phyloP scores from a whole-genome alignment of 176 grass and related monocot species.

The Zizania latifolia region DNA sequence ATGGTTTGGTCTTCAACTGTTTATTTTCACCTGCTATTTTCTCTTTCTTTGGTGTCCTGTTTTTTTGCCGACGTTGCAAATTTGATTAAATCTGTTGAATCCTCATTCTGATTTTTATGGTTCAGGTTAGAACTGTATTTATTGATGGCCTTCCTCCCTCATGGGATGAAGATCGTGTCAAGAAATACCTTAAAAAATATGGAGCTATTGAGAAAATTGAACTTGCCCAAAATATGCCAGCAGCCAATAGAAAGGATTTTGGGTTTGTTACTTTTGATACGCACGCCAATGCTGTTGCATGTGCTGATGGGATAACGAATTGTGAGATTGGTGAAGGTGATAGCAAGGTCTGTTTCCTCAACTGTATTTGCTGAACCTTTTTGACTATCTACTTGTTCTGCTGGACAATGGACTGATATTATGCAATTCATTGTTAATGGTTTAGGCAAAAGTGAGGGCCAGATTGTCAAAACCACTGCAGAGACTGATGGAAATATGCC shows the following conservation, averaged over 20 bases:
- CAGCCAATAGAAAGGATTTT: constrained; percentile 95
- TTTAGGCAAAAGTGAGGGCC: constrained; percentile 80
- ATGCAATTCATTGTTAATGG: background rate
- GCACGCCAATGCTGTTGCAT: constrained; percentile 79
- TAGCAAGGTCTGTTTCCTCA: constrained; percentile 51
- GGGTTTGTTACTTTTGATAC: constrained; percentile 97
- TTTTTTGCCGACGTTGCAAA: background rate
- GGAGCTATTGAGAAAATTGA: constrained; percentile 84
- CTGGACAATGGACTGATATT: background rate
- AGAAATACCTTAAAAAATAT: constrained; percentile 85
- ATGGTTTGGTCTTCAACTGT: too few species aligned
- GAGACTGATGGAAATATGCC: too few species aligned
- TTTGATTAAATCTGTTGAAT: constrained; percentile 5
- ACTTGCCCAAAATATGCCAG: constrained; percentile 88
- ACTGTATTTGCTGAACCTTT: background rate
- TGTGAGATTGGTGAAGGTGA: constrained; percentile 63
- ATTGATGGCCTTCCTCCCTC: constrained; percentile 71
- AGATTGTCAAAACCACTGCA: constrained; percentile 76
- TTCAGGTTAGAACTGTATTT: constrained; percentile 95
- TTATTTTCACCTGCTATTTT: too few species aligned
- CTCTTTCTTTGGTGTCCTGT: too few species aligned
- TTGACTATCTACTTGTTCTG: background rate
- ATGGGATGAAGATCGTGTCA: constrained; percentile 88
- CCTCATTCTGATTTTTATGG: constrained; percentile 24
- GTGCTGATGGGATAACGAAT: constrained; percentile 66